Base-by-base conservation (phyloP, 805 yeast genomes). In the Candida sphagnicola region DNA sequence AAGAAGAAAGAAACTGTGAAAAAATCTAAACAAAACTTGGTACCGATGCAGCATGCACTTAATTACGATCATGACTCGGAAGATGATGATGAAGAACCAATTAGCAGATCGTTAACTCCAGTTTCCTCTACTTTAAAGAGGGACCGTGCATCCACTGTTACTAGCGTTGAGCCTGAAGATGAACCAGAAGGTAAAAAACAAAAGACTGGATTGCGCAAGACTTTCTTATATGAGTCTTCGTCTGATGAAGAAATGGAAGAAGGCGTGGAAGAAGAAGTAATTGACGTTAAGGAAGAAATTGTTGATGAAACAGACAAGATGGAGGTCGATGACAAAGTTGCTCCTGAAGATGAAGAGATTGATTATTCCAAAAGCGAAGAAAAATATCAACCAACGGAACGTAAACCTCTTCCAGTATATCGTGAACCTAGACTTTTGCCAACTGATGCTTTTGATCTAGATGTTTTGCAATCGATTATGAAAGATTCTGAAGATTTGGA, bases 401-500 rank as follows among this genome's bases (percentile, higher is more conserved):
- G 55, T 1, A 40, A 45, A 3, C 88, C 91, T 1, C 44, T 54
- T 11, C 72, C 88, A 0, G 88, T 83, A 2, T 78, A 67, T 40
- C 72, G 61, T 28, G 70, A 72, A 11, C 61, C 59, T 28, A 53
- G 59, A 3, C 43, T 45, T 11, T 46, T 46, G 4, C 34, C 53
- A 2, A 44, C 50, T 1, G 55, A 50, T 24, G 39, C 47, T 3
- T 49, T 63, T 18, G 78, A 75, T 32, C 50, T 88, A 16, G 65
- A 62, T 4, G 66, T 67, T 14, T 46, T 86, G 2, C 84, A 82
- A 45, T 53, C 57, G 2, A 40, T 78, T 2, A 60, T 89, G 4
- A 78, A 77, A 48, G 96, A 89, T 52, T 78, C 76, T 1, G 96
- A 90, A 55, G 97, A 89, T 57, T 61, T 80, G 34, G 56, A 53